phyloP scores from a whole-genome alignment of 2,329 filamentous ascomycete genomes.

The Tricladium varicosporioides region DNA sequence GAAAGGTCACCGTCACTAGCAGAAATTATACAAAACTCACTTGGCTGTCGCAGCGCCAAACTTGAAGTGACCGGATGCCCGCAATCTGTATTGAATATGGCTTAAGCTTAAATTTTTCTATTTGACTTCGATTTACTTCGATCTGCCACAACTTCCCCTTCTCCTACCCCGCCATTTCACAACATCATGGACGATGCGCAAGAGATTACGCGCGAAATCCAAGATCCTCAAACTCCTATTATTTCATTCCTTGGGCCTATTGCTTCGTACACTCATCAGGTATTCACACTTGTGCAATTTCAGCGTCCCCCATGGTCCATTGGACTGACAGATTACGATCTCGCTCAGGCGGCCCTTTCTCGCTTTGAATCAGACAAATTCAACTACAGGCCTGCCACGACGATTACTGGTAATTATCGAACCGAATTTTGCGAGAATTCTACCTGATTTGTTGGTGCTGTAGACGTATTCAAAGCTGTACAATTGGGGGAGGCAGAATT shows the following conservation, averaged over 20 bases:
- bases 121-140: too few species aligned
- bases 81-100: too few species aligned
- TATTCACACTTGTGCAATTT: conserved; percentile 33
- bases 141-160: too few species aligned
- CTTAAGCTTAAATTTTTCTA: too few species aligned
- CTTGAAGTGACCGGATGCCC: too few species aligned
- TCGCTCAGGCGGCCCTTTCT: conserved; percentile 50
- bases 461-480: conserved; percentile 78
- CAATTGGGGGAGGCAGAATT: conserved; percentile 62
- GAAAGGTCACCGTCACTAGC: too few species aligned
- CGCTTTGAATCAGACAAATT: conserved; percentile 41
- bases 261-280: conserved; percentile 70
- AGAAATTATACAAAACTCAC: too few species aligned
- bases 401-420: conserved; percentile 41
- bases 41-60: too few species aligned
- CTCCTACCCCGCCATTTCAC: not conserved
- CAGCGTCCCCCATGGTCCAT: conserved; percentile 20
- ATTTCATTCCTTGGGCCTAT: conserved; percentile 62
- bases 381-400: conserved; percentile 41
- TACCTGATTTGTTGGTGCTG: conserved; percentile 9
- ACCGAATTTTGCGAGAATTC: not conserved
- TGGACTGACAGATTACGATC: conserved; percentile 29
- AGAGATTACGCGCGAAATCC: not conserved
- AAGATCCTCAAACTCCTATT: conserved; percentile 22
- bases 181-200: not conserved